Conservation (phyloP, 2,329 filamentous ascomycete genomes). For the Calonectria hongkongensis region DNA sequence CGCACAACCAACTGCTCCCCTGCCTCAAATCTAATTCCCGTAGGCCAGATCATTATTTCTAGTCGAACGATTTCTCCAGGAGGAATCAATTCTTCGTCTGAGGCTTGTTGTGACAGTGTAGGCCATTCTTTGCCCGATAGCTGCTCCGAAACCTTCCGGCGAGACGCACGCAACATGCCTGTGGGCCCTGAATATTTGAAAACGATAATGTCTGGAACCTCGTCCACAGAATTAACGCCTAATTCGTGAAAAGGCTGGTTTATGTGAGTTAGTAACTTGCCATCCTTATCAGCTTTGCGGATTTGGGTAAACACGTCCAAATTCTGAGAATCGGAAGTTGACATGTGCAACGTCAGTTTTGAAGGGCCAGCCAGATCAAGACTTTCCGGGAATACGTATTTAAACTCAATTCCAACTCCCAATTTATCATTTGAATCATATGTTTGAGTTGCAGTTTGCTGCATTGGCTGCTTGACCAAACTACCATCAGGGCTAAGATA, state of each 20-base stretch:
- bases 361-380: neutral
- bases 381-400: neutral
- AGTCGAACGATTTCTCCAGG: neutral
- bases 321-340: neutral
- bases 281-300: neutral
- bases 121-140: neutral
- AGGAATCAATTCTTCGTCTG: neutral
- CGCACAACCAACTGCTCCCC: constrained; percentile 6
- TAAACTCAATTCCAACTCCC: neutral
- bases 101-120: neutral
- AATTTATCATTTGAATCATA: neutral
- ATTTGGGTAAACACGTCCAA: neutral
- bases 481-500: neutral
- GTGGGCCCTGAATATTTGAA: constrained; percentile 6
- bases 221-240: neutral
- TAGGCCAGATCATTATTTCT: constrained; percentile 9
- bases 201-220: neutral
- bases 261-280: neutral
- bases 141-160: neutral
- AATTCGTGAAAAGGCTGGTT: neutral
- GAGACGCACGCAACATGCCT: constrained; percentile 11
- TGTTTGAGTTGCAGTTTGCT: neutral
- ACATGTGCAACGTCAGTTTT: constrained; percentile 6
- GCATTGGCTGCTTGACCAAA: neutral
- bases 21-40: neutral